These are phyloP conservation scores for Saturnispora mendoncae DNA, from an alignment of 805 yeast genomes.

Conservation along the genomic window DNA sequence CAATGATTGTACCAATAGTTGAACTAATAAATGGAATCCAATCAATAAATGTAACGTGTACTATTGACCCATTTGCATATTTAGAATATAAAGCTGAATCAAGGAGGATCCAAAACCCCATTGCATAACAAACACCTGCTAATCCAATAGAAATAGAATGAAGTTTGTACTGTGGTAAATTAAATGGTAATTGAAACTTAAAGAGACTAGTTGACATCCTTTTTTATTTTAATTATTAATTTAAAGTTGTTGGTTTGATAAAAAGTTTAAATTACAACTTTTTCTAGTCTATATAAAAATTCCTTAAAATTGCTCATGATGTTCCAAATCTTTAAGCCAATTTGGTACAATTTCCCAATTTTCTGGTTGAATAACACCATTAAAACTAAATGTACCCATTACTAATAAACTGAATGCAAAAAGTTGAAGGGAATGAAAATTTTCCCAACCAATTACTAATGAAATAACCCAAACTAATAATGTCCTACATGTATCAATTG, in stretches of 20 bases:
- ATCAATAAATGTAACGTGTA: slow-evolving; percentile 86
- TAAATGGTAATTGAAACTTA: slow-evolving; percentile 61
- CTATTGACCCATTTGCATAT: slow-evolving; percentile 74
- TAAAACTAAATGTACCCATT: slow-evolving; percentile 65
- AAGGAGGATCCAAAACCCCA: slow-evolving; percentile 82
- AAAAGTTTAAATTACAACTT: slow-evolving; percentile 4
- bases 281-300: neutral
- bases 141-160: slow-evolving; percentile 68
- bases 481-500: slow-evolving; percentile 72
- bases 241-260: too few relatives aligned
- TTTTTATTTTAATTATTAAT: too few relatives aligned
- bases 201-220: slow-evolving; percentile 42
- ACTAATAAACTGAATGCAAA: slow-evolving; percentile 57
- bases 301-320: slow-evolving; percentile 5
- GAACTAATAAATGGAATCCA: slow-evolving; percentile 93
- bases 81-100: slow-evolving; percentile 85
- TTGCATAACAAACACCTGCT: slow-evolving; percentile 69
- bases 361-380: slow-evolving; percentile 55
- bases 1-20: slow-evolving; percentile 79
- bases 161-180: slow-evolving; percentile 49
- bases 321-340: slow-evolving; percentile 30
- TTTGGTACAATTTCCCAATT: slow-evolving; percentile 38
- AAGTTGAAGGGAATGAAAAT: slow-evolving; percentile 51
- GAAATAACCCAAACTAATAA: slow-evolving; percentile 69
- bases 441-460: slow-evolving; percentile 65